phyloP scores from a whole-genome alignment of 2,329 filamentous ascomycete genomes.

The Davidsoniella neocaledoniae region DNA sequence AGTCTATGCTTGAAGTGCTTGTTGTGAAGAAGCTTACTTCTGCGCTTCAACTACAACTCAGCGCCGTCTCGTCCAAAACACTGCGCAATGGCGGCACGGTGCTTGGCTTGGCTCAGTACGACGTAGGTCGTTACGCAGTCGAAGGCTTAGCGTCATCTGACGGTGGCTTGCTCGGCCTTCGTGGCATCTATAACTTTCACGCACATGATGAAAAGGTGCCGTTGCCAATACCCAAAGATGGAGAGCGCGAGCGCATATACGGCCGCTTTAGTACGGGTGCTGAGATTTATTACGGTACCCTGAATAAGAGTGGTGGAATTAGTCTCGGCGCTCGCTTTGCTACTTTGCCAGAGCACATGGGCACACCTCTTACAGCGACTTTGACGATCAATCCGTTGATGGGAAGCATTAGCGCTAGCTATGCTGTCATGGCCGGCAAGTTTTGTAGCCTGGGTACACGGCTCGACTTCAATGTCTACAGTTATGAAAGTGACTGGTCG shows the following conservation, averaged over 20 bases:
- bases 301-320: constrained; percentile 87
- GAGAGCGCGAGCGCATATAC: constrained; percentile 44
- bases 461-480: constrained; percentile 96
- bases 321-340: constrained; percentile 81
- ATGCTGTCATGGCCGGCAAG: constrained; percentile 73
- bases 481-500: constrained; percentile 87
- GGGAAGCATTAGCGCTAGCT: constrained; percentile 80
- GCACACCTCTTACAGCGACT: constrained; percentile 85
- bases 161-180: constrained; percentile 69
- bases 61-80: constrained; percentile 55
- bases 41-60: constrained; percentile 62
- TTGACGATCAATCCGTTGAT: constrained; percentile 87
- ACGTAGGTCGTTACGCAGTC: constrained; percentile 70
- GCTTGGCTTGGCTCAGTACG: constrained; percentile 59
- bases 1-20: constrained; percentile 71
- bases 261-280: constrained; percentile 81
- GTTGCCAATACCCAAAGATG: constrained; percentile 13
- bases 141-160: constrained; percentile 90
- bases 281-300: constrained; percentile 85
- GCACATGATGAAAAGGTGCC: constrained; percentile 37
- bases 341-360: constrained; percentile 62
- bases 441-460: constrained; percentile 74
- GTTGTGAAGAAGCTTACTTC: constrained; percentile 65
- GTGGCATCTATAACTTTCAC: constrained; percentile 91
- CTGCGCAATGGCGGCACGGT: constrained; percentile 62